Base-by-base conservation (phyloP, 2,329 filamentous ascomycete species). In the Colletotrichum lupini region DNA sequence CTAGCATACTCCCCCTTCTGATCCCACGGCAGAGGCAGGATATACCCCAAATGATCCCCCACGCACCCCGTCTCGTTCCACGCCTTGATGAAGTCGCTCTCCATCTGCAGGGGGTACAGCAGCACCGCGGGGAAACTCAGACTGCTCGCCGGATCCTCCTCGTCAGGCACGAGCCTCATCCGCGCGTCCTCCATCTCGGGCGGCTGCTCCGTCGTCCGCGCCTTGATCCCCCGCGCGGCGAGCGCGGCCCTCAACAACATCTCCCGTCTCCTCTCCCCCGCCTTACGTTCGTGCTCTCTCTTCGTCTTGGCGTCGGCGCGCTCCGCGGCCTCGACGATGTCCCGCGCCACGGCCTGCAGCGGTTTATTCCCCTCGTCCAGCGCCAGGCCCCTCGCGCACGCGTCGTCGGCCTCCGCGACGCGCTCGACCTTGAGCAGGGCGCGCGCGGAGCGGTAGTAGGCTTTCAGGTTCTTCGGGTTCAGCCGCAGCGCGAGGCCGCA, bases 1-100 rank as follows among this genome's bases (percentile, higher is more conserved):
- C 37, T 42, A 1, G 85, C 89, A 82, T 98, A 98, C 78, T 91
- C 91, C 1, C 87, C 83, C 73, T 88, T 85, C 19, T 82, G 79
- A 78, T 98, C 97, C 97, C 97, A 99, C 14, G 95, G 95, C 78
- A 95, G 83, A 2, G 95, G 96, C 71, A 99, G 90, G 11, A 98
- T 92, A 79, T 98, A 98, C 4, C 87, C 87, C 62, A 99, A 86
- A 82, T 98, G 95, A 76, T 96, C 92, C 8, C 87, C 88, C 32
- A 98, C 86, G 19, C 88, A 89, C 77, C 97, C 92, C 73, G 88
- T 90, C 86, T 98, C 97, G 65, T 88, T 87, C 78, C 98, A 97
- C 0, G 90, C 90, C 85, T 97, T 98, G 83, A 99, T 89, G 78
- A 99, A 97, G 82, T 99, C 97, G 1, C 91, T 93, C 85, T 98